These are phyloP conservation scores for Gossypium sturtianum DNA, from an alignment of 345 rosid genomes.

Conservation along the genomic window DNA sequence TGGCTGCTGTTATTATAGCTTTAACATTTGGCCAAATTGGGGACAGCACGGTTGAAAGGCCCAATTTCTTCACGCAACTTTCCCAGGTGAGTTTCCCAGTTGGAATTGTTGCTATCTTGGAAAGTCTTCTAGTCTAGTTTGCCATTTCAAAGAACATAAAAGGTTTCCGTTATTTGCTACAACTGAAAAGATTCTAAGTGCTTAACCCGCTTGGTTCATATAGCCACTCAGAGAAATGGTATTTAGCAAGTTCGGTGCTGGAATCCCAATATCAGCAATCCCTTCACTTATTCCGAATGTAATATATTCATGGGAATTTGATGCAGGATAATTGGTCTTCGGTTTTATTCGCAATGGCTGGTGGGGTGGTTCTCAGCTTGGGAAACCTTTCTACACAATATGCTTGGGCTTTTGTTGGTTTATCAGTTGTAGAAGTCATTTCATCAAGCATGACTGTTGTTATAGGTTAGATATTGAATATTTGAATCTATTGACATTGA, in stretches of 20 bases:
- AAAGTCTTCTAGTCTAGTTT: not conserved
- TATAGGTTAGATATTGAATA: slow-evolving; percentile 35
- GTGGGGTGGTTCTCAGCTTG: slow-evolving; percentile 71
- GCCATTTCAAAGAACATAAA: too few relatives aligned
- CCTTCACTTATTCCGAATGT: not conserved
- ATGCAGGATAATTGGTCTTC: slow-evolving; percentile 74
- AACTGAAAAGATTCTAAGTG: too few relatives aligned
- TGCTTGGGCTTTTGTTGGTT: slow-evolving; percentile 77
- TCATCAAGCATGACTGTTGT: slow-evolving; percentile 76
- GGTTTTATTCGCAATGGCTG: slow-evolving; percentile 67
- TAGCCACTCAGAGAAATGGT: not conserved
- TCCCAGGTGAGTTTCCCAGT: slow-evolving; percentile 37
- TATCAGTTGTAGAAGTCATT: slow-evolving; percentile 75
- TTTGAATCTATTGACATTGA: not conserved
- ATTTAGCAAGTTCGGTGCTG: not conserved
- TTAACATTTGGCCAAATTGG: slow-evolving; percentile 73
- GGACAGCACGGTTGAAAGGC: slow-evolving; percentile 29
- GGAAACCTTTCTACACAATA: slow-evolving; percentile 78
- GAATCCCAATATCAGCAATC: not conserved
- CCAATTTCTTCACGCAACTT: slow-evolving; percentile 67
- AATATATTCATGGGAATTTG: slow-evolving; percentile 2
- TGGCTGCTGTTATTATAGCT: slow-evolving; percentile 73
- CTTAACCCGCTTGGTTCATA: too few relatives aligned
- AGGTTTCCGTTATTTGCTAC: too few relatives aligned
- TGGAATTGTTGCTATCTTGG: not conserved